A percentile compares a stretch with the other conserved stretches of the same genome.
Conservation (phyloP, 768 basidiomycete species). For the Pleurotus citrinopileatus region DNA sequence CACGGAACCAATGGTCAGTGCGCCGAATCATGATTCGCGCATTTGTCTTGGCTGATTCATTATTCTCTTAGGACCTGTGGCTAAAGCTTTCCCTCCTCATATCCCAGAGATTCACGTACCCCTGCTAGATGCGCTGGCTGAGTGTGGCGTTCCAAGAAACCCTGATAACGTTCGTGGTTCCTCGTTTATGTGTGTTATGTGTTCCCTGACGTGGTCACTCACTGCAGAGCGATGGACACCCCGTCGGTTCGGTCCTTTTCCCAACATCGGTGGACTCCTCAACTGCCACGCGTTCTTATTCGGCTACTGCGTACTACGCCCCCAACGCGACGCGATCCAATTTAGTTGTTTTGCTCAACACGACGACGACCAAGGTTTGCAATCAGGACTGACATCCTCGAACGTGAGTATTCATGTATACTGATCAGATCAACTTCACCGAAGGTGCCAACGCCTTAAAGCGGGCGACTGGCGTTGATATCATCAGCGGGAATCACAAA, state of each 20-base stretch:
- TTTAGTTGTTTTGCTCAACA: neutral
- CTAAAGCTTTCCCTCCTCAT: conserved; percentile 9
- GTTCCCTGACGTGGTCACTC: neutral
- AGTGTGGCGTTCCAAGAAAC: conserved; percentile 12
- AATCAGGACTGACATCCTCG: neutral
- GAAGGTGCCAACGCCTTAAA: conserved; percentile 14
- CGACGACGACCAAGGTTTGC: conserved; percentile 17
- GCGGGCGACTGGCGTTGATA: conserved; percentile 2
- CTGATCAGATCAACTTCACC: neutral
- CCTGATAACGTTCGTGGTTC: conserved; percentile 8
- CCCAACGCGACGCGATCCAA: conserved; percentile 1
- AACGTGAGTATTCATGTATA: neutral
- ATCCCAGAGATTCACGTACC: conserved; percentile 8
- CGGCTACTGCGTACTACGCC: conserved; percentile 18
- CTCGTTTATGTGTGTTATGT: neutral
- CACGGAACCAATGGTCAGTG: neutral
- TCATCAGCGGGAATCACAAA: conserved; percentile 1
- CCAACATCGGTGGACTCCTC: conserved; percentile 17
- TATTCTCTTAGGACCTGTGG: conserved; percentile 9
- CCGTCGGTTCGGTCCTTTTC: conserved; percentile 9
- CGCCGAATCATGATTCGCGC: neutral
- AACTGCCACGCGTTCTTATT: conserved; percentile 23
- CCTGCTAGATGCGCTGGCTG: conserved; percentile 8
- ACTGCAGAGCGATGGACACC: conserved; percentile 10
- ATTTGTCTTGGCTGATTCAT: neutral